Base-by-base conservation (phyloP, 192 early-diverging fungal species). In the Rhizophagus prolifer region DNA sequence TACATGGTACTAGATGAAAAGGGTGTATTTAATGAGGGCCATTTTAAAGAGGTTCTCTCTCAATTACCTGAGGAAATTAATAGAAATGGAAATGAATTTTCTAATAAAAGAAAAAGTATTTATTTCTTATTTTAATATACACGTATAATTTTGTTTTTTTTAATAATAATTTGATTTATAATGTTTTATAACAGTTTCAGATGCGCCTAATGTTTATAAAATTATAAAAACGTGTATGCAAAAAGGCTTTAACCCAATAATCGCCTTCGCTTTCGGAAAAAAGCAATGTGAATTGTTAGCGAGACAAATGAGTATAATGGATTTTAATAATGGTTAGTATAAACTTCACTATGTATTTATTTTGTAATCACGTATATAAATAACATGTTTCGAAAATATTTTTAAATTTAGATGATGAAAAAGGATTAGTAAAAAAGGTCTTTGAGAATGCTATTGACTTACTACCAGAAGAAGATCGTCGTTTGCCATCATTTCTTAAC, bases 241-340 rank as follows among this genome's bases (percentile, higher is more conserved):
- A 72, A 96, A 94, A 76, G 95, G 96, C 84, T 96, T 97, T 80
- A 95, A 97, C 74, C 97, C 97, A n/a, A 95, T 97, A 47, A 99
- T 99, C 79, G 95, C 97, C 8, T 99, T 99, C 80, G 90, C 92
- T 82, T 99, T 99, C 82, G 90, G 91, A 3, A 98, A 97, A 80
- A 88, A 91, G 58, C 95, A 98, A 83, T 97, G 96, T 81, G 97
- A 99, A 85, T 76, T 85, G 13, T 90, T 95, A 81, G 97, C 97
- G 16, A 79, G 96, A 74, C 92, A 94, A 78, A 89, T 99, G 85
- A 95, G 92, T 69, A 95, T 94, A 79, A 85, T 98, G 30, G 95
- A 98, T 80, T 95, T 99, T 74, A 99, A 97, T 83, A 84, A 87
- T 80, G 83, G 83, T 72, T 80, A 64, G 64, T 28, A 21, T 59